Conservation (phyloP, 2,329 filamentous ascomycete species). For the Biscogniauxia mediterranea region DNA sequence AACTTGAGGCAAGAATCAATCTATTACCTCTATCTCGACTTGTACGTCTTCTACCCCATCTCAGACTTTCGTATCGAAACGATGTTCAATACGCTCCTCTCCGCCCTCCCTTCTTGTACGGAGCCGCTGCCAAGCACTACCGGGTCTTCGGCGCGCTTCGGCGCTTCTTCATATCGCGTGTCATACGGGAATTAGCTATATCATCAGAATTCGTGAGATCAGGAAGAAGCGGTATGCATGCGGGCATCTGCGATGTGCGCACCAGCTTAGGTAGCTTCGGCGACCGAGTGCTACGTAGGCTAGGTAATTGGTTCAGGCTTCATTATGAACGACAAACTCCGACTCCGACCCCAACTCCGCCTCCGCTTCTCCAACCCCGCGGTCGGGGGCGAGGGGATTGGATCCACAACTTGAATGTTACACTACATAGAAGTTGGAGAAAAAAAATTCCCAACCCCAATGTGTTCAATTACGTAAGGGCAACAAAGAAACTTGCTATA, state of each 20-base stretch:
- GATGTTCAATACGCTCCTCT: not conserved
- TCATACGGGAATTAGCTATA: not conserved
- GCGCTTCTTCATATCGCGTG: not conserved
- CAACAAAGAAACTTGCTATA: too few relatives aligned
- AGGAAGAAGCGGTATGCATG: not conserved
- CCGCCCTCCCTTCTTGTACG: not conserved
- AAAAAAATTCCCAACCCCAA: too few relatives aligned
- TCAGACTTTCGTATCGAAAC: too few relatives aligned
- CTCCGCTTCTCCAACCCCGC: too few relatives aligned
- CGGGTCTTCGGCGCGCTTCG: not conserved
- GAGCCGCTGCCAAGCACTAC: not conserved
- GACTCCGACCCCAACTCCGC: not conserved
- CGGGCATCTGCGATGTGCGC: too few relatives aligned
- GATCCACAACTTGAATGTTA: too few relatives aligned
- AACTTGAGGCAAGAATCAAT: not conserved
- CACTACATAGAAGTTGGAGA: too few relatives aligned
- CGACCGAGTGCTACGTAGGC: not conserved
- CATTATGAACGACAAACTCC: not conserved
- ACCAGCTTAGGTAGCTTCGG: not conserved
- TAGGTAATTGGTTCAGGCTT: not conserved
- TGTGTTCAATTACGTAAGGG: too few relatives aligned
- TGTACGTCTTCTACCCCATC: too few relatives aligned
- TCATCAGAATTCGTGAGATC: not conserved
- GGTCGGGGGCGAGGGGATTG: too few relatives aligned
- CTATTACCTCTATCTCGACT: not conserved